Percentiles rank a stretch among this genome's conserved stretches.
Evolutionary conservation across 805 yeast genomes (phyloP).

Genomic region (Torulaspora indica): DNA sequence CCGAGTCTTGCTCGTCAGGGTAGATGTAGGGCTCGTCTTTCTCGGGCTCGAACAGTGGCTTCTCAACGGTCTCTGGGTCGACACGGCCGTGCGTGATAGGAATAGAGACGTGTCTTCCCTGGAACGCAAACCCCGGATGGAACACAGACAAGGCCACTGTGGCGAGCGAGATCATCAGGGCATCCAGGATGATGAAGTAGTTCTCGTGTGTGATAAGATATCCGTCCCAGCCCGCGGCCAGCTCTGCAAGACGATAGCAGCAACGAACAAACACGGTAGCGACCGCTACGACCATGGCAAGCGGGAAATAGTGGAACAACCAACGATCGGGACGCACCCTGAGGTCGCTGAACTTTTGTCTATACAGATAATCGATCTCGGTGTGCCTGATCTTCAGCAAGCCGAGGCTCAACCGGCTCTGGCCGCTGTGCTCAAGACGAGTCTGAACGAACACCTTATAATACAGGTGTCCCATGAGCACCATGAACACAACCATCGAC

Average conservation of each 20-base stretch:
- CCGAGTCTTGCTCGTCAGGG: not conserved
- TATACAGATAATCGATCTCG: conserved; percentile 25
- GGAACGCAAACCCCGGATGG: conserved; percentile 61
- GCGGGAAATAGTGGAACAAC: conserved; percentile 43
- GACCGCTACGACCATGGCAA: conserved; percentile 45
- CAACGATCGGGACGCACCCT: conserved; percentile 32
- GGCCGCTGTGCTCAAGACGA: conserved; percentile 25
- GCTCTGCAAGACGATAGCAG: conserved; percentile 66
- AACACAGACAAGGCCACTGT: conserved; percentile 44
- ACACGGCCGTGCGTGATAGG: conserved; percentile 23
- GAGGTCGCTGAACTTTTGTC: conserved; percentile 25
- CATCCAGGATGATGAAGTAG: conserved; percentile 57
- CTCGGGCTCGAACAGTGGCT: conserved; percentile 2
- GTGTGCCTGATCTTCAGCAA: conserved; percentile 19
- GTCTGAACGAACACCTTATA: conserved; percentile 36
- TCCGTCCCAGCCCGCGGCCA: conserved; percentile 62
- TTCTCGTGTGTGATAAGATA: conserved; percentile 55
- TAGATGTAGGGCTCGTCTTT: not conserved
- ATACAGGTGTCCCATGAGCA: conserved; percentile 46
- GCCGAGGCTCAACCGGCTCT: conserved; percentile 12
- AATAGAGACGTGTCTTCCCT: conserved; percentile 29
- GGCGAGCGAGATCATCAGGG: conserved; percentile 54
- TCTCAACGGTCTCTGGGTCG: conserved; percentile 16
- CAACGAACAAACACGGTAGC: conserved; percentile 60
- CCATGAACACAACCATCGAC: conserved; percentile 58